These are phyloP conservation scores for Aspergillus caelatus DNA, from an alignment of 2,329 filamentous ascomycete genomes.

Conservation along the genomic window DNA sequence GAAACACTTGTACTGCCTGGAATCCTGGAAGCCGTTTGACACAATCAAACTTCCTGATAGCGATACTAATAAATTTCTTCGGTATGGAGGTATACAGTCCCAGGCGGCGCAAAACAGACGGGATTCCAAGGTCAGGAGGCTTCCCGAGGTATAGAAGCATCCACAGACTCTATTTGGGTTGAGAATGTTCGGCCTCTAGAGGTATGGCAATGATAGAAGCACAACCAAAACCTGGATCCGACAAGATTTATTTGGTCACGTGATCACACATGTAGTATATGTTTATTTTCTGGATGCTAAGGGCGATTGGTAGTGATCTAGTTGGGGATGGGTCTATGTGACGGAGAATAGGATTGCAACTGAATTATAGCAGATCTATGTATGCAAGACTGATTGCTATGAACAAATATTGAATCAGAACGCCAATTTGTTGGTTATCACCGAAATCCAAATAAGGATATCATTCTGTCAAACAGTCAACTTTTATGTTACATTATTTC, in stretches of 20 bases:
- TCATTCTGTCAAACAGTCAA: conserved; percentile 25
- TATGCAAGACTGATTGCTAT: conserved; percentile 16
- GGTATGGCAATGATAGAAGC: background rate
- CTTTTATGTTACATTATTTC: conserved; percentile 29
- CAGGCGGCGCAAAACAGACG: background rate
- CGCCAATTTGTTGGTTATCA: conserved; percentile 20
- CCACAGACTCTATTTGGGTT: background rate
- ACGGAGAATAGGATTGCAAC: background rate
- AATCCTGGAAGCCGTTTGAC: background rate
- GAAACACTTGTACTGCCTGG: background rate
- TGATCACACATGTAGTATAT: conserved; percentile 4
- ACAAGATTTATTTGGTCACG: conserved; percentile 17
- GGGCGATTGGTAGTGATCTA: background rate
- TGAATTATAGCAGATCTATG: conserved; percentile 12
- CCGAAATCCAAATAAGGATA: conserved; percentile 27
- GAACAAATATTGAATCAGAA: conserved; percentile 18
- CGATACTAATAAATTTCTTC: conserved; percentile 4
- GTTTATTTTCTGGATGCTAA: background rate
- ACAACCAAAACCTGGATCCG: background rate
- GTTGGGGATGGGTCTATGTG: background rate
- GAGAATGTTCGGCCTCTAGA: background rate
- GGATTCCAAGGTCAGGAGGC: background rate
- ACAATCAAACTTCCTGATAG: background rate
- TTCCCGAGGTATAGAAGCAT: background rate
- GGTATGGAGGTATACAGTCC: background rate